These are phyloP conservation scores for Sporobolomyces phaffii DNA, from an alignment of 768 basidiomycete species.

Conservation along the genomic window DNA sequence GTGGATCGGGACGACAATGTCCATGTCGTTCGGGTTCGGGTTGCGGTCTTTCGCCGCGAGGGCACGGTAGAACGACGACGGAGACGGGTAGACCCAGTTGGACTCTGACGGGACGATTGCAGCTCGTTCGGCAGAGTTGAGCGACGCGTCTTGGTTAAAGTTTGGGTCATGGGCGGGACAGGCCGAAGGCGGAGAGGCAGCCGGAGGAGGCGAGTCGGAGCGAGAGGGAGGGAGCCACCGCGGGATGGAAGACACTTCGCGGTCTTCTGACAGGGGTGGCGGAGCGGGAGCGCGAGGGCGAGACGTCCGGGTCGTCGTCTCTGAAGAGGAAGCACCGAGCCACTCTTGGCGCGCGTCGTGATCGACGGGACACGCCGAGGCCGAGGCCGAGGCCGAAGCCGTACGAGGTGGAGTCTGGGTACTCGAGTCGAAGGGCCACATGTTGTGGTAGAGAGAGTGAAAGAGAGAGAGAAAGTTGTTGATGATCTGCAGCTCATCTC, in stretches of 20 bases:
- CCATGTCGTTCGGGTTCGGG: slow-evolving; percentile 73
- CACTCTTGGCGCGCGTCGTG: slow-evolving; percentile 54
- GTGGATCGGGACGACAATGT: slow-evolving; percentile 91
- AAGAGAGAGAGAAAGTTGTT: background rate
- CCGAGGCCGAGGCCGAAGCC: background rate
- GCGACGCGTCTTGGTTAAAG: background rate
- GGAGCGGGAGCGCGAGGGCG: too few species aligned
- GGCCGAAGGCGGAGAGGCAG: slow-evolving; percentile 7
- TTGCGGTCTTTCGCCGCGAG: slow-evolving; percentile 86
- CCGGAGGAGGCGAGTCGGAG: background rate
- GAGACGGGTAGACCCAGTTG: slow-evolving; percentile 97
- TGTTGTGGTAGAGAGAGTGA: background rate
- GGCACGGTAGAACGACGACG: slow-evolving; percentile 96
- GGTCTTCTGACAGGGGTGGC: slow-evolving; percentile 59
- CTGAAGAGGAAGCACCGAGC: too few species aligned
- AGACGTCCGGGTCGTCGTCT: slow-evolving; percentile 37
- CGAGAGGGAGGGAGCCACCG: slow-evolving; percentile 45
- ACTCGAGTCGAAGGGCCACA: slow-evolving; percentile 29
- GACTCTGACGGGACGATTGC: slow-evolving; percentile 50
- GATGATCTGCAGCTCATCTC: background rate
- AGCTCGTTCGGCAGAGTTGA: slow-evolving; percentile 13
- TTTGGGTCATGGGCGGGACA: slow-evolving; percentile 26
- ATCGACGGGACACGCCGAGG: slow-evolving; percentile 59
- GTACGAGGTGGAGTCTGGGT: background rate
- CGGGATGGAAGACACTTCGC: slow-evolving; percentile 85